A percentile compares a stretch with the other conserved stretches of the same genome.
These are phyloP conservation scores for Silene coronaria DNA, from an alignment of 179 eudicot species.

Conservation along the genomic window DNA sequence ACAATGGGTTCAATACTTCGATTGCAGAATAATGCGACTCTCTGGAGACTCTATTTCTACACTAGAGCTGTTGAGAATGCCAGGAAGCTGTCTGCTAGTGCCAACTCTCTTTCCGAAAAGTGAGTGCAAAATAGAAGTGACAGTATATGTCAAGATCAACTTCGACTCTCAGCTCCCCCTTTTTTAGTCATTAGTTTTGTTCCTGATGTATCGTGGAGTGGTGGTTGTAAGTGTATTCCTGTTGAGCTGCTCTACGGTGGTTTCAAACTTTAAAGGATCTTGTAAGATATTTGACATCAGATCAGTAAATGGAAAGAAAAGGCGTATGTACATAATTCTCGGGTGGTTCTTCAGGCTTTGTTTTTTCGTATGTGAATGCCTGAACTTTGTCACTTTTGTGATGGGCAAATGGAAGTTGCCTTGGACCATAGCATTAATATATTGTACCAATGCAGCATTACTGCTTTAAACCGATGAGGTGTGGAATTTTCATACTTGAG, in stretches of 20 bases:
- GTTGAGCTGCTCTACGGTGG: neutral
- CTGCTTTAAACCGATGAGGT: too few species aligned
- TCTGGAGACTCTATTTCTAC: conserved; percentile 73
- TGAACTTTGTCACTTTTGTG: neutral
- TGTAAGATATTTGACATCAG: neutral
- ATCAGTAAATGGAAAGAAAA: neutral
- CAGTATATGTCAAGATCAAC: neutral
- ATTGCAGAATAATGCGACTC: conserved; percentile 59
- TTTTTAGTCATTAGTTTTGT: neutral
- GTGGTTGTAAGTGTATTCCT: neutral
- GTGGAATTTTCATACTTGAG: too few species aligned
- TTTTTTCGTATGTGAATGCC: neutral
- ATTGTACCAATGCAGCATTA: too few species aligned
- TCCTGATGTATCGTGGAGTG: neutral
- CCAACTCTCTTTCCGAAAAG: conserved; percentile 16
- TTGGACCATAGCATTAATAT: too few species aligned
- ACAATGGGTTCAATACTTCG: conserved; percentile 15
- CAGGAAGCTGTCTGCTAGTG: conserved; percentile 34
- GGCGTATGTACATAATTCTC: neutral
- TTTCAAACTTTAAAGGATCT: neutral
- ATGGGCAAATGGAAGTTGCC: neutral
- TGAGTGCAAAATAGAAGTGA: conserved; percentile 12
- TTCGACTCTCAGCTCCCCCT: neutral
- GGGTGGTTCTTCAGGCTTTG: neutral
- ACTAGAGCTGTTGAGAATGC: conserved; percentile 61